Conservation (phyloP, 2,329 filamentous ascomycete genomes). For the Pyrenophora seminiperda region DNA sequence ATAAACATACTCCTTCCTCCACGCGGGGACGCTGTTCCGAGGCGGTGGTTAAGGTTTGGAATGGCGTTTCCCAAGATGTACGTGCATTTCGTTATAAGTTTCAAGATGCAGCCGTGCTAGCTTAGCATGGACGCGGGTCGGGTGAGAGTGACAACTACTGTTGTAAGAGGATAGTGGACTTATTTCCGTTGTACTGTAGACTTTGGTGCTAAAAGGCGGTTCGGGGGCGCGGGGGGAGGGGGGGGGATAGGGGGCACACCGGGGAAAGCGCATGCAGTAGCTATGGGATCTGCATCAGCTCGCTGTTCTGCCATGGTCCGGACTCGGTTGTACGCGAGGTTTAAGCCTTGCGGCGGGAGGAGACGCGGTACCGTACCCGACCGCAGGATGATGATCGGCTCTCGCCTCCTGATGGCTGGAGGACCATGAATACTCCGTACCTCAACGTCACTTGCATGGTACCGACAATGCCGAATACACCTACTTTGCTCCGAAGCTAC, state of each 20-base stretch:
- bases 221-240: too few relatives aligned
- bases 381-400: too few relatives aligned
- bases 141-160: background rate
- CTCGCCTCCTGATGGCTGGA: too few relatives aligned
- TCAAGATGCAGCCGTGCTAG: slow-evolving; percentile 1
- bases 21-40: background rate
- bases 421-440: background rate
- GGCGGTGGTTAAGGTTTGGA: slow-evolving; percentile 4
- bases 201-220: background rate
- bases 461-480: too few relatives aligned
- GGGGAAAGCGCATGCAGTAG: too few relatives aligned
- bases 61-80: background rate
- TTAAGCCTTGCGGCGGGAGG: too few relatives aligned
- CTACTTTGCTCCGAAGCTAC: background rate
- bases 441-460: background rate
- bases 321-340: too few relatives aligned
- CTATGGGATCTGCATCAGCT: too few relatives aligned
- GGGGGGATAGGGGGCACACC: too few relatives aligned
- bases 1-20: too few relatives aligned
- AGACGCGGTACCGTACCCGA: too few relatives aligned
- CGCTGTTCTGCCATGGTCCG: too few relatives aligned
- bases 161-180: background rate
- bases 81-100: background rate
- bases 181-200: background rate
- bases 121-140: background rate